Base-by-base conservation (phyloP, 371 early-diverging fungal species). In the Blakeslea trispora region DNA sequence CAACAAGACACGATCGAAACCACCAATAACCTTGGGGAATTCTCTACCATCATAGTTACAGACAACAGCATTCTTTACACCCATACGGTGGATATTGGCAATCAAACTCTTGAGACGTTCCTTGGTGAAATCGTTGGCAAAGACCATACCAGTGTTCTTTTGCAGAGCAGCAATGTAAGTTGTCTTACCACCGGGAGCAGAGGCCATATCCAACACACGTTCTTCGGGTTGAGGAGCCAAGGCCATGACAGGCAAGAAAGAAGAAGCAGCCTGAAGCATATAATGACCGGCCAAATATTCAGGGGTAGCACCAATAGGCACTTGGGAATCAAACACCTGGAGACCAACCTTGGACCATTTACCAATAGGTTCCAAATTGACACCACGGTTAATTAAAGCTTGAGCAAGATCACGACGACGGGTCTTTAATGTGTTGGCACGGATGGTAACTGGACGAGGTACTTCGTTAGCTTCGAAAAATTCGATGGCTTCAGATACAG, bases 221-320 rank as follows among this genome's bases (percentile, higher is more conserved):
- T 98, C 96, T 63, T 92, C 82, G 51, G 93, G 94, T 71, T 92
- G 90, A 37, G 97, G 97, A 13, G 93, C 96, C 22, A 99, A 77
- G 0, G 98, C 91, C 83, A 99, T 91, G 28, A 99, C 99, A 18
- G 99, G 98, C 59, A 99, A 79, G 78, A 99, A 95, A 1, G 99
- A 99, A 13, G 96, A 90, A 6, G 99, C 99, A 1, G 98, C 93
- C 74, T 99, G 99, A 43, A 99, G 88, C 90, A 97, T 97, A 68
- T 99, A 99, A 63, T 96, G 93, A n/a, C 99, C 99, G n/a, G 97
- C 95, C 56, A 99, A 86, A 68, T 99, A 99, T 75, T 99, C 99
- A 55, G 99, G 99, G 0, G 99, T 99, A 4, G 99, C 99, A 74
- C 91, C 91, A 50, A 95, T 85, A 23, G 96, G 96, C 10, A 95